phyloP scores from a whole-genome alignment of 164 flowering plant genomes.

The Sedum album region DNA sequence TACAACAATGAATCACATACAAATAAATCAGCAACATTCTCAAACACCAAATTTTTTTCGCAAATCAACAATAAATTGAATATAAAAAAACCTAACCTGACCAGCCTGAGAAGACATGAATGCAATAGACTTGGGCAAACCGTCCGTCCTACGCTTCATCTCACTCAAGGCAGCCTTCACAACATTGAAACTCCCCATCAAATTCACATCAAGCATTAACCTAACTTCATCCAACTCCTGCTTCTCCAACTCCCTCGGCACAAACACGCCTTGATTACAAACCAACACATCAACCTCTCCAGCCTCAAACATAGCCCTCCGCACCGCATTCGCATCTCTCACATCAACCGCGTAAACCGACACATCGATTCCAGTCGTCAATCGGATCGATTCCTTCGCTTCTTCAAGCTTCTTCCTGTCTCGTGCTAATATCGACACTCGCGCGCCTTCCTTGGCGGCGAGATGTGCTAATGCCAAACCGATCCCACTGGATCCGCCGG shows the following conservation, averaged over 20 bases:
- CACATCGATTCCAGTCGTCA: constrained; percentile 64
- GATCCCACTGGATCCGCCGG: constrained; percentile 95
- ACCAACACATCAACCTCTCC: constrained; percentile 63
- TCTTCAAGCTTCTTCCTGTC: constrained; percentile 49
- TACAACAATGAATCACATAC: background rate
- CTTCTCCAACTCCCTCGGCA: constrained; percentile 48
- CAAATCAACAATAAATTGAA: background rate
- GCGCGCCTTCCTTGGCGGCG: constrained; percentile 70
- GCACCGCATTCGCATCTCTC: constrained; percentile 49
- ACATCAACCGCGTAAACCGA: constrained; percentile 59
- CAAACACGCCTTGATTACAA: constrained; percentile 75
- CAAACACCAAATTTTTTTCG: background rate
- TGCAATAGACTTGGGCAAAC: constrained; percentile 68
- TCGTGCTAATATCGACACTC: constrained; percentile 79
- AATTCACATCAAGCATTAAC: constrained; percentile 77
- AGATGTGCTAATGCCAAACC: constrained; percentile 76
- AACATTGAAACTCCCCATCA: constrained; percentile 68
- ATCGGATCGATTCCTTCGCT: constrained; percentile 49
- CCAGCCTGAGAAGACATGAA: constrained; percentile 90
- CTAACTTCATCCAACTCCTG: constrained; percentile 56
- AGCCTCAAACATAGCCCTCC: constrained; percentile 39
- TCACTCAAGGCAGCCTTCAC: constrained; percentile 73
- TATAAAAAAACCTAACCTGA: constrained; percentile 37
- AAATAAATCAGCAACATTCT: background rate
- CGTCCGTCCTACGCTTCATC: constrained; percentile 51